These are phyloP conservation scores for Sphagnum tenellum DNA, from an alignment of 225 moss, liverwort and hornwort genomes.

Conservation along the genomic window DNA sequence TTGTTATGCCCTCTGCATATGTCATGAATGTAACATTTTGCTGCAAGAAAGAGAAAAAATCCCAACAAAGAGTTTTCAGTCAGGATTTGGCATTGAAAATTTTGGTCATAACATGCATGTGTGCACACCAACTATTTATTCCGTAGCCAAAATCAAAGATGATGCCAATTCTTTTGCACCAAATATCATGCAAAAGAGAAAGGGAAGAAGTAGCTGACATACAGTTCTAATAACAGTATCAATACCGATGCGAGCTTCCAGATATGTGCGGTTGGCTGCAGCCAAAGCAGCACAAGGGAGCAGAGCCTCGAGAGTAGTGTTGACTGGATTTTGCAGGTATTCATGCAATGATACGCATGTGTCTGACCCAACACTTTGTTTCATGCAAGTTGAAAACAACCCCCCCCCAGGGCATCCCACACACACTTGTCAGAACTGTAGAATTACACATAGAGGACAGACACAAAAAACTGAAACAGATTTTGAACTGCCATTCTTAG, in stretches of 20 bases:
- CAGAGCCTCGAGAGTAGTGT: slow-evolving; percentile 37
- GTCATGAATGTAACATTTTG: slow-evolving; percentile 8
- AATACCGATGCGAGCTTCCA: slow-evolving; percentile 27
- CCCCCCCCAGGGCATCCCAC: neutral
- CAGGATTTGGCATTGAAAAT: too few species aligned
- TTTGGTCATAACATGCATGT: neutral
- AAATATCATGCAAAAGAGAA: neutral
- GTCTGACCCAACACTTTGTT: slow-evolving; percentile 40
- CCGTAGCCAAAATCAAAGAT: neutral
- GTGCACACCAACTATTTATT: too few species aligned
- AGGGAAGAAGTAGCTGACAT: neutral
- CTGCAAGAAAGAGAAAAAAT: slow-evolving; percentile 5
- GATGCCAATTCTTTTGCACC: neutral
- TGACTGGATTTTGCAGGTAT: slow-evolving; percentile 27
- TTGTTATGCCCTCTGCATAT: slow-evolving; percentile 15
- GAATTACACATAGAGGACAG: too few species aligned
- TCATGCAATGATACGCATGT: slow-evolving; percentile 38
- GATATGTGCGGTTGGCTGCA: slow-evolving; percentile 20
- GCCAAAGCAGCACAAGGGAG: slow-evolving; percentile 45
- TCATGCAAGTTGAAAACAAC: neutral
- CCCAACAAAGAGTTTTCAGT: too few species aligned
- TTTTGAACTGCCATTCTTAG: neutral
- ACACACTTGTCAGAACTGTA: neutral
- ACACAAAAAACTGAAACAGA: neutral
- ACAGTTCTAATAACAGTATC: slow-evolving; percentile 17